Evolutionary conservation across 2,329 filamentous ascomycete genomes (phyloP), one percentile per base, ranked within the genome.

Genomic region (Microthyrium microscopicum): DNA sequence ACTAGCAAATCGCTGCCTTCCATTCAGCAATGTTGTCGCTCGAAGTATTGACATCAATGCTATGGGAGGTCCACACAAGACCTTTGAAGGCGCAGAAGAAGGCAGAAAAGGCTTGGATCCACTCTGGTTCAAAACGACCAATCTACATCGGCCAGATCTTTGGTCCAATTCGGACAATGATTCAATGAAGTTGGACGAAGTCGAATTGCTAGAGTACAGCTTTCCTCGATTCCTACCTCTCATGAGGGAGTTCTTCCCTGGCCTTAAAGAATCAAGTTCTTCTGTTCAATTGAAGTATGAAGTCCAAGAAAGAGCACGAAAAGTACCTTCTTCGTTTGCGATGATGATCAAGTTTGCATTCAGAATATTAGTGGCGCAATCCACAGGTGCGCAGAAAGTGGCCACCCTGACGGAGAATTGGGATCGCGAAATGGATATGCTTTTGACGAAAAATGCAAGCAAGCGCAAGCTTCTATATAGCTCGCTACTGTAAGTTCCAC

Each of bases 21-120:
- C 77, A 1, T 94, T 83, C 44, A 66, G 66, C 15, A 83, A 93
- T 46, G 65, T 82, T 7, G 63, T 77, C 24, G 89, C 73, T 18
- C 71, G 89, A 31, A 94, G 83, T 81, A 79, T 94, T 29, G 73
- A 94, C 50, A 69, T 95, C 12, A 64, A 94, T 31, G 87, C 85
- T 5, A 61, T 89, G 6, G 73, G 70, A 12, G 74, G 74, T 9
- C 65, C 66, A 3, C 54, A 59, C 3, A 68, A 72, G 32, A 78
- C 85, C 49, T 77, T 75, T 39, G 87, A 95, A 48, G 74, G 95
- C 3, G 57, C 81, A 1, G 89, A 98, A 49, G 87, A 95, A 56
- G 89, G 84, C 2, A 75, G 73, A 40, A 85, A 83, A 52, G 89
- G 89, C 1, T 64, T 94, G 4, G 83, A 93, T 53, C 74, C 76